Evolutionary conservation across 768 basidiomycete species (phyloP), one percentile per base, ranked within the genome.

Genomic region (Lactifluus echinatus): DNA sequence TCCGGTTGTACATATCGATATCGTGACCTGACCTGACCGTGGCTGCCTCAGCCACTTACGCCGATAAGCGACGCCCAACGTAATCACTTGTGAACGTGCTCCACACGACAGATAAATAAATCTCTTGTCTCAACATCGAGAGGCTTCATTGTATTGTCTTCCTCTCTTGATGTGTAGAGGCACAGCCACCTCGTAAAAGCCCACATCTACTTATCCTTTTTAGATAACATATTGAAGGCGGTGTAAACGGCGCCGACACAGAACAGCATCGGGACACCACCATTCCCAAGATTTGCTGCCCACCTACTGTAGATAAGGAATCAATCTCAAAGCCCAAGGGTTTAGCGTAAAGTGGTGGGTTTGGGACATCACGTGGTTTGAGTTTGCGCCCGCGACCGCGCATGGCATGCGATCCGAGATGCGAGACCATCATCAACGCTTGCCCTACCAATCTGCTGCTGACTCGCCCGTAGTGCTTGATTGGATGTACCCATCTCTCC

Each of bases 231-330:
- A 34, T 53, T 23, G 29, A 23, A 31, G 58, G 58, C 58, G 3
- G 58, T 59, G 58, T 37, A 37, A 24, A 55, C 48, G 36, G 57
- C 57, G 29, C 40, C 26, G 28, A 29, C 15, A 11, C 24, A 34
- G 57, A 55, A 59, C 58, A 59, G 58, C 58, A 24, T 43, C n/a
- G 24, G 26, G 21, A 28, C 28, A 28, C 39, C 24, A 48, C 42
- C 34, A 48, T 58, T 45, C 45, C 23, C 48, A 33, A 21, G 3
- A 31, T 24, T 31, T 26, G 11, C 29, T 29, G 29, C 8, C 4
- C 11, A 24, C 24, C 24, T 53, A 45, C 39, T 21, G 39, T n/a
- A 21, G 39, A n/a, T 8, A 21, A 23, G 10, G 31, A 5, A 4
- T 4, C 31, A 31, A 31, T 10, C 10, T 31, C 8, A 6, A 42